Conservation (phyloP, 768 basidiomycete species). For the Epithele typhae region DNA sequence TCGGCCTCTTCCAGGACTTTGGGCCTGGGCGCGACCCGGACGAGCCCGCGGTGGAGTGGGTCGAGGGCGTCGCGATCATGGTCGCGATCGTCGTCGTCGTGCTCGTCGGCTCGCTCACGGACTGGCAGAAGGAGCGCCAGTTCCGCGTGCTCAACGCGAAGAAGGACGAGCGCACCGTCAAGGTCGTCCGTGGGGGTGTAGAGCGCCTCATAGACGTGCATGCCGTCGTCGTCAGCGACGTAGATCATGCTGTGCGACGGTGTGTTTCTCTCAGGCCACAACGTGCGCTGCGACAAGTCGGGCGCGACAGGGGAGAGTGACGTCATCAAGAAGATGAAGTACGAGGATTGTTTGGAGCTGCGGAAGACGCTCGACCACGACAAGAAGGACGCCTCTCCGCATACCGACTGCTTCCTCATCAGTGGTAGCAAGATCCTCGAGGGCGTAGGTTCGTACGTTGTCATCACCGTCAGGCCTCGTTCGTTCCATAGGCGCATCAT, state of each 20-base stretch:
- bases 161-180: constrained; percentile 90
- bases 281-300: constrained; percentile 93
- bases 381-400: no score
- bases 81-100: constrained; percentile 74
- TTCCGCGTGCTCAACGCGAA: constrained; percentile 90
- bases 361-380: constrained; percentile 11
- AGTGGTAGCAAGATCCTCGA: constrained; percentile 92
- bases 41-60: constrained; percentile 92
- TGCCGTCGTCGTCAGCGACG: constrained; percentile 90
- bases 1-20: constrained; percentile 95
- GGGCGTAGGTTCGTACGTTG: constrained; percentile 89
- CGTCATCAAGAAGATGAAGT: constrained; percentile 83
- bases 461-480: constrained; percentile 87
- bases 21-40: constrained; percentile 55
- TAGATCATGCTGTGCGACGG: constrained; percentile 97
- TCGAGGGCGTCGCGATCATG: constrained; percentile 86
- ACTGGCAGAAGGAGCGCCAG: constrained; percentile 98
- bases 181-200: constrained; percentile 41
- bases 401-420: constrained; percentile 89
- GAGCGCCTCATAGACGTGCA: constrained; percentile 33
- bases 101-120: constrained; percentile 90
- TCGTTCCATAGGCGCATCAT: constrained; percentile 96
- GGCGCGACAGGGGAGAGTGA: constrained; percentile 97
- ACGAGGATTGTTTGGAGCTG: constrained; percentile 57
- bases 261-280: constrained; percentile 87